Evolutionary conservation across 306 rosid species (phyloP), one percentile per base, ranked within the genome.

Genomic region (Abrus pulchellus): DNA sequence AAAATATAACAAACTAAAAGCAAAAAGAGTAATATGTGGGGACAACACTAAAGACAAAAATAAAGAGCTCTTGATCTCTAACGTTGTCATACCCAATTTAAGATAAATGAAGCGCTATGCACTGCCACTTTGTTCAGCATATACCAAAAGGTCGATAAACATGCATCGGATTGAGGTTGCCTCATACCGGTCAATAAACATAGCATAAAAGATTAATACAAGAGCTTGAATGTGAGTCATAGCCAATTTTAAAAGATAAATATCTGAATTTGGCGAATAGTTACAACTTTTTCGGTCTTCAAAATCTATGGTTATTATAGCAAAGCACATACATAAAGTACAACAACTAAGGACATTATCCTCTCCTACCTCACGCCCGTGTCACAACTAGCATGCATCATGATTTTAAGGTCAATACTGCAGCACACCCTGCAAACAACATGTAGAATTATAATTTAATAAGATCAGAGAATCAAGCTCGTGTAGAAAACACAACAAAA

Each of bases 361-460:
- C 61, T 63, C 57, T 34, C 45, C 80, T 14, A 53, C 60, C 34
- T 74, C 74, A 14, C 14, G 66, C 63, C 57, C 36, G 82, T 40
- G 5, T 64, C 78, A 50, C 41, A 5, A 79, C 50, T 38, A 40
- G 70, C 61, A 67, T 27, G 32, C 82, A 50, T 53, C 55, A 47
- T 34, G 69, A 76, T 63, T 85, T 68, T 79, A 65, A 73, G 30
- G 61, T 79, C 80, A 79, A 85, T 36, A 72, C 59, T 60, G 86
- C 47, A 74, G 55, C 44, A 83, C 71, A 71, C 86, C 91, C 98
- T 92, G 91, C 88, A 88, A 57, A 83, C 13, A 84, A 77, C 68
- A 70, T 11, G 47, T 77, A 80, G 13, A 40, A 13, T 71, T 3
- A 34, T 9, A 32, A 60, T 65, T 7, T 57, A 69, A 43, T 80